Percentiles rank a stretch among this genome's conserved stretches.
Conservation (phyloP, 2,329 filamentous ascomycete species). For the Epichloe festucae region DNA sequence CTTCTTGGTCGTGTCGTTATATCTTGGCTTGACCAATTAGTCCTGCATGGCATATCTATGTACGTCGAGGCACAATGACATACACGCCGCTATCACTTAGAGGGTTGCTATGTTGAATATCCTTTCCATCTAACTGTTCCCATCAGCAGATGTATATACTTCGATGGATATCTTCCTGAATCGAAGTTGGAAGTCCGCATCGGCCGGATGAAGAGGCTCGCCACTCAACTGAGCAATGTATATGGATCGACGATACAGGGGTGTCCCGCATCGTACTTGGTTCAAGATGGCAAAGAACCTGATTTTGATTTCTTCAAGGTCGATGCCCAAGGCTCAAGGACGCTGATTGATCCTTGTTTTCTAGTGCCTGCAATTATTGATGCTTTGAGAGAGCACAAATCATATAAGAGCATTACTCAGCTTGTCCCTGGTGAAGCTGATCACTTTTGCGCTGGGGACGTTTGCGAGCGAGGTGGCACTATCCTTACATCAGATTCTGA, state of each 20-base stretch:
- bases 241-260: constrained; percentile 17
- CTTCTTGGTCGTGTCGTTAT: constrained; percentile 47
- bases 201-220: constrained; percentile 44
- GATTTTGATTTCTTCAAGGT: constrained; percentile 14
- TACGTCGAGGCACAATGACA: constrained; percentile 23
- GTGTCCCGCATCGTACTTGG: constrained; percentile 13
- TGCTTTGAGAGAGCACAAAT: constrained; percentile 36
- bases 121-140: not conserved
- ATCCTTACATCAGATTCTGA: constrained; percentile 82
- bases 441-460: constrained; percentile 56
- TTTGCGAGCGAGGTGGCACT: constrained; percentile 38
- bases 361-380: constrained; percentile 69
- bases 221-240: constrained; percentile 40
- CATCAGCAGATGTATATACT: constrained; percentile 51
- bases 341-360: constrained; percentile 46
- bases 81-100: not conserved
- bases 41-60: constrained; percentile 45
- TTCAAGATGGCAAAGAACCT: constrained; percentile 5
- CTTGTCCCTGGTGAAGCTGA: constrained; percentile 81
- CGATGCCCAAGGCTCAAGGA: constrained; percentile 16
- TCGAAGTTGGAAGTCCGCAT: constrained; percentile 51
- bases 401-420: constrained; percentile 29
- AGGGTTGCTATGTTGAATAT: not conserved
- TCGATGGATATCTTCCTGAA: constrained; percentile 68
- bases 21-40: constrained; percentile 49